Evolutionary conservation across 176 grass and related monocot genomes (phyloP).

Genomic region (Oryza longistaminata): DNA sequence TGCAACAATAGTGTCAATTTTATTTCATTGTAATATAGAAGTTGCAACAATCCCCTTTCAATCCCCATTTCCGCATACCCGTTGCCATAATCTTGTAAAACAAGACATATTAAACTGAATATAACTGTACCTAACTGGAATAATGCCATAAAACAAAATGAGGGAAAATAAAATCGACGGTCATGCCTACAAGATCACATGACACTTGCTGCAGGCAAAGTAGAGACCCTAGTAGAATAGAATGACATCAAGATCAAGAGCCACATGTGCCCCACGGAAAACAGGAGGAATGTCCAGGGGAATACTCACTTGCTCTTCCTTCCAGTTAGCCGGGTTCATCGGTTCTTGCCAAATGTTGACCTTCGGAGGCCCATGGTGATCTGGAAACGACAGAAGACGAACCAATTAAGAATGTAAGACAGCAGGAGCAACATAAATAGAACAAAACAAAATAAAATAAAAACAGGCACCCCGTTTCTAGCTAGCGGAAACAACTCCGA

Average conservation of each 20-base stretch:
- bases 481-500: neutral
- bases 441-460: neutral
- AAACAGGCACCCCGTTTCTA: neutral
- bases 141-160: neutral
- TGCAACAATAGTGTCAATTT: neutral
- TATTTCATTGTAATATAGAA: neutral
- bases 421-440: neutral
- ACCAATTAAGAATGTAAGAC: neutral
- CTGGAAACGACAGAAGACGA: slow-evolving; percentile 33
- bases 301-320: slow-evolving; percentile 66
- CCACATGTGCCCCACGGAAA: neutral
- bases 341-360: slow-evolving; percentile 60
- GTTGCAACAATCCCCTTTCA: neutral
- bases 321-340: slow-evolving; percentile 54
- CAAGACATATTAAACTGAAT: neutral
- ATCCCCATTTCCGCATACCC: neutral
- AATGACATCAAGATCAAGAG: neutral
- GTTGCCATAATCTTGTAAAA: neutral
- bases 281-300: too few species aligned
- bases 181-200: neutral
- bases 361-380: slow-evolving; percentile 44
- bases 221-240: neutral
- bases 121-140: neutral
- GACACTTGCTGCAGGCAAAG: neutral
- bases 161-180: neutral